Evolutionary conservation across 192 early-diverging fungal genomes (phyloP).

Genomic region (Rhizophagus clarus): DNA sequence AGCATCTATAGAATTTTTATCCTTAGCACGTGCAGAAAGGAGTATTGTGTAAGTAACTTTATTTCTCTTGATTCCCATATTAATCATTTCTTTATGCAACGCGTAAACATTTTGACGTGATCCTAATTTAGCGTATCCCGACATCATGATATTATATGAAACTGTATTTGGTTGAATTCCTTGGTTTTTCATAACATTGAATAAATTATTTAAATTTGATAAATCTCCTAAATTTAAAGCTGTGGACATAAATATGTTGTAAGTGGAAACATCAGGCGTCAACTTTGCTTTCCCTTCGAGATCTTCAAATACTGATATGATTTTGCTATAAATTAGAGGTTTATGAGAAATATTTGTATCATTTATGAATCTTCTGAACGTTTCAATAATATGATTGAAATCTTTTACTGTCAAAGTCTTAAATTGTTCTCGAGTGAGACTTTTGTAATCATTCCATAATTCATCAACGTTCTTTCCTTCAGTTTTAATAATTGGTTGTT

Average conservation of each 20-base stretch:
- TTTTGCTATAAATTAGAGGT: not conserved
- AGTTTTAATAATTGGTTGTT: not conserved
- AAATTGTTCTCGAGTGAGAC: not conserved
- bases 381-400: not conserved
- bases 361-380: not conserved
- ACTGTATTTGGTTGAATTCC: not conserved
- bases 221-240: constrained; percentile 5
- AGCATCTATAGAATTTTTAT: not conserved
- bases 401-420: not conserved
- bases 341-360: not conserved
- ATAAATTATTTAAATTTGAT: not conserved
- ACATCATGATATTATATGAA: constrained; percentile 38
- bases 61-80: not conserved
- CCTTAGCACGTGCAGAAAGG: not conserved
- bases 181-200: constrained; percentile 29
- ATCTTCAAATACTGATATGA: constrained; percentile 3
- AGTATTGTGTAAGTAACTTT: constrained; percentile 6
- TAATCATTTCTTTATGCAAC: constrained; percentile 8
- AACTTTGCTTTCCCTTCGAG: not conserved
- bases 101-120: not conserved
- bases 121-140: not conserved
- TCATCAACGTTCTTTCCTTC: not conserved
- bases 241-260: constrained; percentile 21
- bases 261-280: constrained; percentile 3
- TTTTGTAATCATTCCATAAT: constrained; percentile 3